phyloP scores from a whole-genome alignment of 2,329 filamentous ascomycete genomes.

The Colletotrichum euphorbiae region DNA sequence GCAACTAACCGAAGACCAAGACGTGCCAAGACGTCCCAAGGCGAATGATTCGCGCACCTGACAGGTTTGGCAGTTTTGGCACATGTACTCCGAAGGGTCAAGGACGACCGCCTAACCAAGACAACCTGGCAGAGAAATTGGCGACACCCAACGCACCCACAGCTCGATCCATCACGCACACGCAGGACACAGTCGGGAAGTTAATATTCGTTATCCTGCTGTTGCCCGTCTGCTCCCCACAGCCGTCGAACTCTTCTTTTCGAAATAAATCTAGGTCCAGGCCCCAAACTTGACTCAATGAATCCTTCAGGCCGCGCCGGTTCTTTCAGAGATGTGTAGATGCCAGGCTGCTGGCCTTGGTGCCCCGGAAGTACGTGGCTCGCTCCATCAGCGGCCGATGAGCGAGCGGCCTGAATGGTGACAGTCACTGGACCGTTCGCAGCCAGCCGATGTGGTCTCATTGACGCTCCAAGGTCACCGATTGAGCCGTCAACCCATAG shows the following conservation, averaged over 20 bases:
- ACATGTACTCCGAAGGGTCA: neutral
- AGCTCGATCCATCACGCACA: neutral
- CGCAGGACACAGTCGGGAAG: neutral
- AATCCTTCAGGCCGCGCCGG: neutral
- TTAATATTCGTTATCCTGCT: slow-evolving; percentile 28
- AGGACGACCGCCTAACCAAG: slow-evolving; percentile 8
- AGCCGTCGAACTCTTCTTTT: neutral
- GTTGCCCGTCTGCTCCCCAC: neutral
- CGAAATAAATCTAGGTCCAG: neutral
- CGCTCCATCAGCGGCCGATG: slow-evolving; percentile 11
- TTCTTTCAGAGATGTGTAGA: neutral
- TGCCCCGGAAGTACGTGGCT: neutral
- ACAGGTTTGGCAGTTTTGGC: slow-evolving; percentile 21
- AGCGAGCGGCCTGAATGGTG: slow-evolving; percentile 9
- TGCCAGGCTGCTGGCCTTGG: slow-evolving; percentile 1
- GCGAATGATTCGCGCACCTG: slow-evolving; percentile 11
- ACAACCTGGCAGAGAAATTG: neutral
- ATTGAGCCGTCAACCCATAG: neutral
- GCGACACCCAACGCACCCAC: slow-evolving; percentile 11
- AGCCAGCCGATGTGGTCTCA: slow-evolving; percentile 12
- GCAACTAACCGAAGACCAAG: neutral
- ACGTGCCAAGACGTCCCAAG: slow-evolving; percentile 10
- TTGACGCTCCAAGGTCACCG: neutral
- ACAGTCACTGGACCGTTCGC: slow-evolving; percentile 20
- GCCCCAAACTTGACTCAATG: neutral